Conservation (phyloP, 176 grass and related monocot genomes). For the Lolium perenne region DNA sequence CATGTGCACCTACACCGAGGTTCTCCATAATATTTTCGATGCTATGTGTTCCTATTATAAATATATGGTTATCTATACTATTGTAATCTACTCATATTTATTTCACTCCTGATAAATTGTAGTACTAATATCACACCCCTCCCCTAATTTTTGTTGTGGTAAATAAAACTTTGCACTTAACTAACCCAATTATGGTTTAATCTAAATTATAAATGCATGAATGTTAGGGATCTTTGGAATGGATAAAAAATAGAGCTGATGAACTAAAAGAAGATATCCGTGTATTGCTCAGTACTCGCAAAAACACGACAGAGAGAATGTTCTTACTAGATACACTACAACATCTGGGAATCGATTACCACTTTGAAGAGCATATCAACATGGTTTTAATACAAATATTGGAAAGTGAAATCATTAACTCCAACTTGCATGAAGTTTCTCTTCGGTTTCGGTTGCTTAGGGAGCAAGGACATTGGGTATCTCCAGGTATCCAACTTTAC, state of each 20-base stretch:
- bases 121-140: too few species aligned
- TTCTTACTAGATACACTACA: not conserved
- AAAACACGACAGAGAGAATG: not conserved
- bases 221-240: not conserved
- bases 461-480: slow-evolving; percentile 30
- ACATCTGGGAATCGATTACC: not conserved
- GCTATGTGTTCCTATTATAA: too few species aligned
- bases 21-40: too few species aligned
- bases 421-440: slow-evolving; percentile 24
- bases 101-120: too few species aligned
- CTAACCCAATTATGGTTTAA: too few species aligned
- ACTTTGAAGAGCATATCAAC: not conserved
- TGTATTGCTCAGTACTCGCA: not conserved
- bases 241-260: not conserved
- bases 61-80: too few species aligned
- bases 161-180: too few species aligned
- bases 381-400: not conserved
- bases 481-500: slow-evolving; percentile 28
- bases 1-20: too few species aligned
- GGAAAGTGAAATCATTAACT: not conserved
- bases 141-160: too few species aligned
- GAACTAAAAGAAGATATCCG: not conserved
- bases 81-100: too few species aligned
- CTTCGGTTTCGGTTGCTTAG: slow-evolving; percentile 39
- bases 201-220: too few species aligned